These are phyloP conservation scores for Raffaelea deltoideospora DNA, from an alignment of 2,329 filamentous ascomycete genomes.

Conservation along the genomic window DNA sequence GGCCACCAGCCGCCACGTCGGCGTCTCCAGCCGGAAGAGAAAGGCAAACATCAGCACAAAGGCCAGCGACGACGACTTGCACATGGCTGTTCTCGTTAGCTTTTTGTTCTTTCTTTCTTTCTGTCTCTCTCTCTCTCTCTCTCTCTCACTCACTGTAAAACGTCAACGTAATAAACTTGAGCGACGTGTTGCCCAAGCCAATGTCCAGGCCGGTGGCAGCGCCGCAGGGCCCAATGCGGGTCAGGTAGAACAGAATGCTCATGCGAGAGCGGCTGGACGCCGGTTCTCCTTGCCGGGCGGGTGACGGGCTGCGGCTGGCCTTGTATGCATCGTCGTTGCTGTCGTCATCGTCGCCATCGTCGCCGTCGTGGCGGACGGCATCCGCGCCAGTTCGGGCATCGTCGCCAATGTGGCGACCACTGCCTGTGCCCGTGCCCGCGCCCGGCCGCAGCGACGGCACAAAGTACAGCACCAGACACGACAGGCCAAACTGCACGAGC, in stretches of 20 bases:
- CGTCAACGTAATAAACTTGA: constrained; percentile 91
- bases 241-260: constrained; percentile 82
- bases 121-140: not conserved
- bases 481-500: constrained; percentile 78
- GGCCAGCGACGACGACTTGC: constrained; percentile 89
- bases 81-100: constrained; percentile 53
- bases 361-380: constrained; percentile 17
- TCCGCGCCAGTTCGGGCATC: constrained; percentile 44
- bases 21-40: constrained; percentile 76
- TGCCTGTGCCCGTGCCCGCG: constrained; percentile 28
- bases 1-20: constrained; percentile 68
- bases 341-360: constrained; percentile 23
- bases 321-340: constrained; percentile 30
- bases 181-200: constrained; percentile 84
- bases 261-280: constrained; percentile 34
- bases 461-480: constrained; percentile 63
- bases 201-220: constrained; percentile 90
- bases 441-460: constrained; percentile 61
- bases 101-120: not conserved
- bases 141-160: constrained; percentile 60
- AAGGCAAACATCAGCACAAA: constrained; percentile 96
- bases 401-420: constrained; percentile 21
- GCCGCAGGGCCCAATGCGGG: constrained; percentile 81
- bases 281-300: constrained; percentile 19
- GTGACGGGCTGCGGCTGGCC: constrained; percentile 37